phyloP scores from a whole-genome alignment of 176 grass and related monocot species.

The Triticum urartu region DNA sequence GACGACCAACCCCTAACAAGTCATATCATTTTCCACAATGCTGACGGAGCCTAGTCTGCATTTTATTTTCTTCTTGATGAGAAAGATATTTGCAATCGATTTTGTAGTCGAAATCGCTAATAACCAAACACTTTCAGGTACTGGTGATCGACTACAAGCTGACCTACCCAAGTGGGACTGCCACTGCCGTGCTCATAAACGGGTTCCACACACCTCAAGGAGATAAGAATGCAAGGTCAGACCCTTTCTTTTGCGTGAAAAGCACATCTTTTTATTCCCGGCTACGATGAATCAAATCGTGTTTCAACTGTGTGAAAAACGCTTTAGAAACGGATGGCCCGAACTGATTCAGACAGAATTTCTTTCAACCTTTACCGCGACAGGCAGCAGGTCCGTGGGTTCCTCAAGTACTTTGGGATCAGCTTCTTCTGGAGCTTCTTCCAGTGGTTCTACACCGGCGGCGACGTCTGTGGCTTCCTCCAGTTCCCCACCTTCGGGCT shows the following conservation, averaged over 20 bases:
- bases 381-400: slow-evolving; percentile 80
- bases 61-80: neutral
- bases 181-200: slow-evolving; percentile 94
- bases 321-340: neutral
- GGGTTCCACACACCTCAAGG: slow-evolving; percentile 91
- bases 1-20: neutral
- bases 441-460: slow-evolving; percentile 93
- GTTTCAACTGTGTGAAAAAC: neutral
- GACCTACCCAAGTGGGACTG: slow-evolving; percentile 93
- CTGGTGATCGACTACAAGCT: slow-evolving; percentile 94
- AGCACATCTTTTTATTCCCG: neutral
- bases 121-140: slow-evolving; percentile 45
- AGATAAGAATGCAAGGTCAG: slow-evolving; percentile 84
- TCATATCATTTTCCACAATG: neutral
- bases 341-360: neutral
- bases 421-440: slow-evolving; percentile 97
- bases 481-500: slow-evolving; percentile 95
- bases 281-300: neutral
- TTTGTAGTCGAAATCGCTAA: neutral
- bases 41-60: neutral
- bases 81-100: neutral
- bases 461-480: slow-evolving; percentile 75
- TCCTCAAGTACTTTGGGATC: slow-evolving; percentile 75
- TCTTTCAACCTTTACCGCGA: neutral
- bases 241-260: neutral